These are phyloP conservation scores for Fusarium protoensiforme DNA, from an alignment of 2,329 filamentous ascomycete species.

Conservation along the genomic window DNA sequence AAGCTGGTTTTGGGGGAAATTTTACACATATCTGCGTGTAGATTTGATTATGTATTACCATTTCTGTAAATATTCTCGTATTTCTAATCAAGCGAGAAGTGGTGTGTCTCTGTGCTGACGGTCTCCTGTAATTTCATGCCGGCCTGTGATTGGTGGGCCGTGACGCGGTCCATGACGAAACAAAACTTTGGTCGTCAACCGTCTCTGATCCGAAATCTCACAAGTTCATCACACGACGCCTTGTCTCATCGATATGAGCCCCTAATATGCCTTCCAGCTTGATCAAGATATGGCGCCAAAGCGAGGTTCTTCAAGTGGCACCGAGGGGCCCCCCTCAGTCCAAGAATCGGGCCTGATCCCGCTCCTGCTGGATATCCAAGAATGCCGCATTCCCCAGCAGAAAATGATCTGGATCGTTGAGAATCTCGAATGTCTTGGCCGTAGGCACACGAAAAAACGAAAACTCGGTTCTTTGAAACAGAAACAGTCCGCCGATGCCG, in stretches of 20 bases:
- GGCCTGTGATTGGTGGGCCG: not conserved
- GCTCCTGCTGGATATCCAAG: constrained; percentile 15
- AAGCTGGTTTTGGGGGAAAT: not conserved
- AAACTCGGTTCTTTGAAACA: not conserved
- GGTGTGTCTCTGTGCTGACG: not conserved
- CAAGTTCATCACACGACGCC: not conserved
- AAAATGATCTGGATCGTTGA: constrained; percentile 36
- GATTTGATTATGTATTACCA: too few species aligned
- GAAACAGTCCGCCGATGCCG: not conserved
- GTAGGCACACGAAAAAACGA: constrained; percentile 10
- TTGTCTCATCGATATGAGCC: not conserved
- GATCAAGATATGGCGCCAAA: constrained; percentile 1
- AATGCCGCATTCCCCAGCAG: constrained; percentile 20
- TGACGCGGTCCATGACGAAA: not conserved
- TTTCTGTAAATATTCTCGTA: not conserved
- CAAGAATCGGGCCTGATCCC: not conserved
- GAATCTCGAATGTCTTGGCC: constrained; percentile 31
- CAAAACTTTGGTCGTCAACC: not conserved
- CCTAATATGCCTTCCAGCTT: not conserved
- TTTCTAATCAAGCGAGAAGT: not conserved
- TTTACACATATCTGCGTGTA: not conserved
- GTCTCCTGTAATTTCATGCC: not conserved
- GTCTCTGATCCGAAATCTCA: not conserved
- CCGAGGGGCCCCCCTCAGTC: not conserved
- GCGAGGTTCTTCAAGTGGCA: not conserved